Percentiles rank a stretch among this genome's conserved stretches.
Evolutionary conservation across 2,329 filamentous ascomycete genomes (phyloP).

Genomic region (Camillea tinctor): DNA sequence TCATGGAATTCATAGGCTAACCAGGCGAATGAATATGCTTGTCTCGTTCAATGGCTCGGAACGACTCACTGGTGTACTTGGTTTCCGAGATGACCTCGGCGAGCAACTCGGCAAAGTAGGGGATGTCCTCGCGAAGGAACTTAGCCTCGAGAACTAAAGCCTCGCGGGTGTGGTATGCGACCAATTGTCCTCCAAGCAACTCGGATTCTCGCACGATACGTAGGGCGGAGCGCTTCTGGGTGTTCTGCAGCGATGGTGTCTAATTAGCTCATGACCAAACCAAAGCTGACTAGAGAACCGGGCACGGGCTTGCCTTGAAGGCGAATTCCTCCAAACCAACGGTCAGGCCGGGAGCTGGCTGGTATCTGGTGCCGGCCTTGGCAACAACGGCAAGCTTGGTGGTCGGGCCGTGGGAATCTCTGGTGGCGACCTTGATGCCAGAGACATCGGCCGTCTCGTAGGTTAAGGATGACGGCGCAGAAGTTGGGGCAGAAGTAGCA

Average conservation of each 20-base stretch:
- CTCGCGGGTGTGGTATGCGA: conserved; percentile 86
- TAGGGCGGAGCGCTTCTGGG: conserved; percentile 80
- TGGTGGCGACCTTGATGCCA: conserved; percentile 89
- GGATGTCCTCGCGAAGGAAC: conserved; percentile 93
- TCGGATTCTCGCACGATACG: conserved; percentile 94
- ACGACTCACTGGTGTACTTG: conserved; percentile 71
- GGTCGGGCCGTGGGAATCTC: conserved; percentile 84
- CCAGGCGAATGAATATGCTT: conserved; percentile 13
- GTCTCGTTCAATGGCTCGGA: conserved; percentile 10
- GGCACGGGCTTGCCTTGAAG: conserved; percentile 73
- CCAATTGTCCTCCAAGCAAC: conserved; percentile 88
- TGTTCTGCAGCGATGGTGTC: conserved; percentile 60
- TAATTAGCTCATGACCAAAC: conserved; percentile 47
- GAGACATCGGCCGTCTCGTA: conserved; percentile 85
- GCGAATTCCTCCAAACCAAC: conserved; percentile 92
- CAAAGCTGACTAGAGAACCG: conserved; percentile 4
- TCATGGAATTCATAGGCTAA: conserved; percentile 88
- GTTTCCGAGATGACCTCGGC: conserved; percentile 87
- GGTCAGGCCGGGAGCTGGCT: conserved; percentile 84
- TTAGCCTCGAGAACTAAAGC: conserved; percentile 88
- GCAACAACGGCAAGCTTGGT: conserved; percentile 88
- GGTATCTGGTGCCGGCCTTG: conserved; percentile 91
- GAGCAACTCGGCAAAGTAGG: conserved; percentile 95
- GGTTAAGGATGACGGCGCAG: conserved; percentile 65
- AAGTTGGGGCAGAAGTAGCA: conserved; percentile 19